phyloP scores from a whole-genome alignment of 441 rosid species.

The Theobroma grandiflorum region DNA sequence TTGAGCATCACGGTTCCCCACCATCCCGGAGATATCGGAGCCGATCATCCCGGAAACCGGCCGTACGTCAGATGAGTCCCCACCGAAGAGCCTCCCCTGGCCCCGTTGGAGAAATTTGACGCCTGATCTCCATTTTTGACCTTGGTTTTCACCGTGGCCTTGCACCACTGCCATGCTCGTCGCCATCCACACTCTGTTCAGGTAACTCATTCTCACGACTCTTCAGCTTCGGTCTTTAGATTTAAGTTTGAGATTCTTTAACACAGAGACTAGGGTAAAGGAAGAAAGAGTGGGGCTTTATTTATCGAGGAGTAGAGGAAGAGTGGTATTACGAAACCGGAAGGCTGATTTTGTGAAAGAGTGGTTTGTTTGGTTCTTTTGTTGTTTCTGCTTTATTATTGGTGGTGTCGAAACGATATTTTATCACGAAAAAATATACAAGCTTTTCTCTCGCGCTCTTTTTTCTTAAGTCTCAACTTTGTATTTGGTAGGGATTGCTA shows the following conservation, averaged over 20 bases:
- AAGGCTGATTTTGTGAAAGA: constrained; percentile 14
- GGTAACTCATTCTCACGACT: constrained; percentile 45
- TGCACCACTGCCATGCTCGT: constrained; percentile 71
- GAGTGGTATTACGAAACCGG: constrained; percentile 12
- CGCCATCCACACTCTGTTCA: constrained; percentile 80
- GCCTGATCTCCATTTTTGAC: constrained; percentile 53
- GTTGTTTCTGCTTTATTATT: neutral
- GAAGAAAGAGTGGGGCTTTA: neutral
- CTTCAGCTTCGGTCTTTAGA: neutral
- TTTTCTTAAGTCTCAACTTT: no score
- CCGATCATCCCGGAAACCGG: constrained; percentile 50
- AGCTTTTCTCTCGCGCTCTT: neutral
- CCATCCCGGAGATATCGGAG: constrained; percentile 37
- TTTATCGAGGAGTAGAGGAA: constrained; percentile 26
- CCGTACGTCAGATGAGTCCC: constrained; percentile 53
- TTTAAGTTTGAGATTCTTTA: no score
- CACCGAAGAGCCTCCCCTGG: constrained; percentile 42
- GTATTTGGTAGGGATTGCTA: no score
- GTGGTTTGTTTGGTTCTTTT: neutral
- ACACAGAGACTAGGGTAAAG: neutral
- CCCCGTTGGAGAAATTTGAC: constrained; percentile 52
- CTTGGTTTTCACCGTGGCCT: constrained; percentile 63
- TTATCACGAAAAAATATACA: constrained; percentile 15
- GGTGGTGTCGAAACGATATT: neutral
- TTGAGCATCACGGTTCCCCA: constrained; percentile 30